Evolutionary conservation across 2,329 filamentous ascomycete species (phyloP).

Genomic region (Sclerotiophoma versabilis): DNA sequence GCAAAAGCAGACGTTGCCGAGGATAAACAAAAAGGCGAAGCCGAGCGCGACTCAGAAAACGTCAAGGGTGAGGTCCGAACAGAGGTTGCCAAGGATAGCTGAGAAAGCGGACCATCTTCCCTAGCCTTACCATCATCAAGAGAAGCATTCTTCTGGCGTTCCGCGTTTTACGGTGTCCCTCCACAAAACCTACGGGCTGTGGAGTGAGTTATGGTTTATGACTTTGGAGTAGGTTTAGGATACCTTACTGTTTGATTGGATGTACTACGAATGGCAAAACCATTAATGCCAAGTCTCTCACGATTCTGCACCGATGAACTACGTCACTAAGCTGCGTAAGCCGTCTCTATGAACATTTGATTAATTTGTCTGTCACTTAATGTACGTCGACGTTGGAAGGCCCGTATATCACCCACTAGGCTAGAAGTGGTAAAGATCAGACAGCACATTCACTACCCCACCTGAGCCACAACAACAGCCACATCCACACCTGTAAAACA

Average conservation of each 20-base stretch:
- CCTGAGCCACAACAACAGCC: constrained; percentile 20
- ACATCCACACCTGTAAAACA: constrained; percentile 5
- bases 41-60: constrained; percentile 39
- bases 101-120: background rate
- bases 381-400: constrained; percentile 1
- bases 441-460: constrained; percentile 34
- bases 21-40: constrained; percentile 36
- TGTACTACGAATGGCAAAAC: background rate
- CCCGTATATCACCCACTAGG: constrained; percentile 17
- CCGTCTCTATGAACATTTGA: background rate
- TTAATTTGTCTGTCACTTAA: no score
- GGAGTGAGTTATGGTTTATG: constrained; percentile 27
- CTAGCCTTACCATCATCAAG: background rate
- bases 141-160: constrained; percentile 22
- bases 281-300: background rate
- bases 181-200: constrained; percentile 10
- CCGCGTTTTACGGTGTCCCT: constrained; percentile 16
- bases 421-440: constrained; percentile 21
- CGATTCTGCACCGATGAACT: background rate
- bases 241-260: constrained; percentile 22
- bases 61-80: constrained; percentile 42
- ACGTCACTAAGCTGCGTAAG: constrained; percentile 3
- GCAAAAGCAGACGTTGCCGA: constrained; percentile 27
- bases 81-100: constrained; percentile 35
- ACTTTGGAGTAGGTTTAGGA: constrained; percentile 19